Base-by-base conservation (phyloP, 805 yeast species). In the Saccharomyces jurei region DNA sequence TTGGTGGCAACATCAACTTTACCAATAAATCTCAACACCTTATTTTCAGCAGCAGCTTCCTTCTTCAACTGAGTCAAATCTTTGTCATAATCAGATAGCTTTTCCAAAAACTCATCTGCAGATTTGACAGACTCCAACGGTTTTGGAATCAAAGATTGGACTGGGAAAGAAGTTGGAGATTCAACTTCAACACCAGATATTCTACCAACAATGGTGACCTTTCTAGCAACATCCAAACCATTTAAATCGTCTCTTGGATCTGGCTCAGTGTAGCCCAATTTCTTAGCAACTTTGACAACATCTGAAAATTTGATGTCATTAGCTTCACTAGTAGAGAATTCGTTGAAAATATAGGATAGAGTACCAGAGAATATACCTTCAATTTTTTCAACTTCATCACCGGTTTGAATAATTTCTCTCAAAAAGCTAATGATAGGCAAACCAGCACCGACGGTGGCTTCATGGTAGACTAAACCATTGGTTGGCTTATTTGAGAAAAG, bases 201-300 rank as follows among this genome's bases (percentile, higher is more conserved):
- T 78, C 99, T 87, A 49, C 97, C 96, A 59, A 94, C 81, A 60
- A 94, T 94, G 27, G 99, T 90, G 30, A 94, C 97, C 73, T 94
- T 94, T 80, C 99, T 86, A 48, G 99, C 99, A 57, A 94, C 97
- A 69, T 94, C 99, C 70, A 94, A 80, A 53, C 99, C 99, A 72
- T 92, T 94, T 72, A 94, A 81, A 70, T 94, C 99, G 71, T 94
- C 99, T 75, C 99, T 86, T 72, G 99, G 99, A 72, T 94, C 99
- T 50, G 99, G 99, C 75, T 94, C 99, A 46, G 97, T 92, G 80
- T 89, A 94, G 51, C 99, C 99, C 60, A 89, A 77, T 52, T 83
- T 74, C 74, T 92, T 92, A 52, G 99, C 99, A 50, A 83, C 83
- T 59, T 80, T 77, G 55, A 94, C 98, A 51, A 94, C 84, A 53